A percentile compares a stretch with the other conserved stretches of the same genome.
These are phyloP conservation scores for Botrytis hyacinthi DNA, from an alignment of 2,329 filamentous ascomycete genomes.

Conservation along the genomic window DNA sequence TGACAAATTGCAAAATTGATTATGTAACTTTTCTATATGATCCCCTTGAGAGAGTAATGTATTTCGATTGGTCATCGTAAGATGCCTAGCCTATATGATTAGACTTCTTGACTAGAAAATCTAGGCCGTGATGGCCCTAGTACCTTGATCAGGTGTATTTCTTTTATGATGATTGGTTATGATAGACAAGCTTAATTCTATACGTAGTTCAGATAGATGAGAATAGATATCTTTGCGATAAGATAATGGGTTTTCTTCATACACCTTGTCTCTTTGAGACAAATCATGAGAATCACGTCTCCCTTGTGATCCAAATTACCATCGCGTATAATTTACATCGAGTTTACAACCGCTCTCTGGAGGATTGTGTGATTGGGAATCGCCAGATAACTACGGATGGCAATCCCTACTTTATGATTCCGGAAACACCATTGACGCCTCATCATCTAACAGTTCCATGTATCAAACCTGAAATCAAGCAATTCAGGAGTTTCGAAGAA, in stretches of 20 bases:
- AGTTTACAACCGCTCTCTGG: not conserved
- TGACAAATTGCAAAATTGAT: not conserved
- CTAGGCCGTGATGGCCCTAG: too few species aligned
- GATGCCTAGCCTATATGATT: not conserved
- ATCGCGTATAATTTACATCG: not conserved
- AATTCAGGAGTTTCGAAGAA: not conserved
- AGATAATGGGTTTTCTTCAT: not conserved
- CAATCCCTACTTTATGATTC: too few species aligned
- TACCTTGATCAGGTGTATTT: not conserved
- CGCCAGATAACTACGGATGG: not conserved
- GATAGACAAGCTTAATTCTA: not conserved
- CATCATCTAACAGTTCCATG: not conserved
- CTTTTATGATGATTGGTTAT: not conserved
- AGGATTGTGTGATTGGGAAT: not conserved
- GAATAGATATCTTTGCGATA: not conserved
- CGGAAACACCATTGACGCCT: not conserved
- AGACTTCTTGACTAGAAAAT: not conserved
- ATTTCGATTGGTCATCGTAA: not conserved
- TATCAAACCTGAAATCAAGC: too few species aligned
- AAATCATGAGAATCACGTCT: not conserved
- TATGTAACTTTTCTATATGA: not conserved
- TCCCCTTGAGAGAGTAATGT: accelerated
- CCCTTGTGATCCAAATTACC: not conserved
- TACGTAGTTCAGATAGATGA: not conserved
- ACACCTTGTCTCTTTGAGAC: too few species aligned